Percentiles rank a stretch among this genome's conserved stretches.
Conservation (phyloP, 768 basidiomycete genomes). For the Trametes gibbosa region DNA sequence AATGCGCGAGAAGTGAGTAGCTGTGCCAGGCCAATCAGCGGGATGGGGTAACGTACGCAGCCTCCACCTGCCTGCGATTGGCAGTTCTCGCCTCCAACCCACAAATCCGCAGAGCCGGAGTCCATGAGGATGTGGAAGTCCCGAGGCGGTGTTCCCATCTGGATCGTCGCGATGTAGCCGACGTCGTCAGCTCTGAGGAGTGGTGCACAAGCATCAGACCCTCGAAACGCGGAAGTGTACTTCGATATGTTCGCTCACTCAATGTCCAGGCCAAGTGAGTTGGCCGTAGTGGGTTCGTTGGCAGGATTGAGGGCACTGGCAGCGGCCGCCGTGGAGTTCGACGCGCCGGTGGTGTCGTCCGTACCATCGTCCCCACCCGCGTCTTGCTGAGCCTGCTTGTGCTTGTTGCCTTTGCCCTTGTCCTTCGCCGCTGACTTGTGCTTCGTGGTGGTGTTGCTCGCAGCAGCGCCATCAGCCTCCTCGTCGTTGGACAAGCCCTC, state of each 20-base stretch:
- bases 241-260: conserved; percentile 45
- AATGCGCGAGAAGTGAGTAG: conserved; percentile 10
- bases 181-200: conserved; percentile 45
- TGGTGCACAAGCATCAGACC: conserved; percentile 1
- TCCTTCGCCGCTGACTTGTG: conserved; percentile 5
- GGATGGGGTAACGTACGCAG: conserved; percentile 35
- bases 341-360: conserved; percentile 1
- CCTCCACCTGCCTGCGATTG: conserved; percentile 30
- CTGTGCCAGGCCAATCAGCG: not conserved
- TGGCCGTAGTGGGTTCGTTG: conserved; percentile 38
- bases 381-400: not conserved
- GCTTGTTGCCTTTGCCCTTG: conserved; percentile 12
- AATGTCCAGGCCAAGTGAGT: conserved; percentile 69
- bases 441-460: not conserved
- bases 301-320: conserved; percentile 40
- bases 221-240: not conserved
- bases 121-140: conserved; percentile 45
- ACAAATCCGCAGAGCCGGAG: conserved; percentile 45
- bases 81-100: conserved; percentile 40
- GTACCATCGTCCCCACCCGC: not conserved
- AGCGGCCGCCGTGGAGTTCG: not conserved
- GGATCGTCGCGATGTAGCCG: conserved; percentile 46
- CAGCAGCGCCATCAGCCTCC: not conserved
- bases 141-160: conserved; percentile 44
- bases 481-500: not conserved